These are phyloP conservation scores for Suillus hirtellus DNA, from an alignment of 768 basidiomycete genomes.

Conservation along the genomic window DNA sequence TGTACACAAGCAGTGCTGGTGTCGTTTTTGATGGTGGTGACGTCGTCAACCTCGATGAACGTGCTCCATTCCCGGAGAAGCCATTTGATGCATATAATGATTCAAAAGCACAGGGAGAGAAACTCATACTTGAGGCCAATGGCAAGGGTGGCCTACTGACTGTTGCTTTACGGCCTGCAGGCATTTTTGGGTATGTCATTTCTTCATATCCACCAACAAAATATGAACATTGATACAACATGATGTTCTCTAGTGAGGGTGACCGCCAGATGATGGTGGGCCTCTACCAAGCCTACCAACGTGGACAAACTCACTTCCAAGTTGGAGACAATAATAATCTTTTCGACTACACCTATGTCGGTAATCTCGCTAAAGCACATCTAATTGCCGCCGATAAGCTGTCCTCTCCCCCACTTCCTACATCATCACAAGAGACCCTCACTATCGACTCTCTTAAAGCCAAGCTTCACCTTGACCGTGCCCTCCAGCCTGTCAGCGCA, in stretches of 20 bases:
- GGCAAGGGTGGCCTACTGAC: conserved; percentile 83
- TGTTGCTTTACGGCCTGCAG: conserved; percentile 87
- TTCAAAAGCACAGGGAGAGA: conserved; percentile 89
- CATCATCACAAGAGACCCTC: conserved; percentile 28
- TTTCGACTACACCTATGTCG: conserved; percentile 96
- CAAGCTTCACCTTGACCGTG: conserved; percentile 42
- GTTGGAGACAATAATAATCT: conserved; percentile 92
- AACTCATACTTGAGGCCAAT: conserved; percentile 81
- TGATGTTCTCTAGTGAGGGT: conserved; percentile 61
- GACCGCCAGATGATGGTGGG: conserved; percentile 85
- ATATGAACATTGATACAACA: background rate
- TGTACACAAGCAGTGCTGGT: conserved; percentile 93
- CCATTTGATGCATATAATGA: conserved; percentile 92
- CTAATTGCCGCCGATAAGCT: conserved; percentile 92
- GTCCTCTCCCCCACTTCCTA: conserved; percentile 47
- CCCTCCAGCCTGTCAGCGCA: conserved; percentile 60
- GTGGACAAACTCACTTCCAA: conserved; percentile 87
- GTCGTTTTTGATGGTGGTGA: conserved; percentile 85
- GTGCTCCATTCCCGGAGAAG: conserved; percentile 68
- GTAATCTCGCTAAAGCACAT: conserved; percentile 92
- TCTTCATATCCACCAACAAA: background rate
- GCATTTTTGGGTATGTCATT: conserved; percentile 85
- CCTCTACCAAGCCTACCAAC: conserved; percentile 76
- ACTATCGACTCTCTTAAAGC: conserved; percentile 29
- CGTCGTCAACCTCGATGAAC: conserved; percentile 86